Conservation (phyloP, 352 stramenopile species). For the Phytophthora sp. region DNA sequence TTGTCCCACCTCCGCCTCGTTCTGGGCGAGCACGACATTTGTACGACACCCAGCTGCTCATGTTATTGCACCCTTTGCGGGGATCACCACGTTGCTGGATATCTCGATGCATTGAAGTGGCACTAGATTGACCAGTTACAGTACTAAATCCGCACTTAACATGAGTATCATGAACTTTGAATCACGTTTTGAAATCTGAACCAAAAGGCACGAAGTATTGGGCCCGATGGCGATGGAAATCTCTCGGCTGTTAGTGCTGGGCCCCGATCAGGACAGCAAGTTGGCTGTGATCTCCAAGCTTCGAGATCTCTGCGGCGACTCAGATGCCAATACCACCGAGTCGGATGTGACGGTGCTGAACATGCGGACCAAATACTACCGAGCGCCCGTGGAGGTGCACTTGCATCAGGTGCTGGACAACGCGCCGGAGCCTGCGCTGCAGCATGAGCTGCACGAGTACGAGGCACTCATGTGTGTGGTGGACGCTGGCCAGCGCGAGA, state of each 20-base stretch:
- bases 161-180: not conserved
- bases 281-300: slow-evolving; percentile 36
- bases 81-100: too few relatives aligned
- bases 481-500: slow-evolving; percentile 43
- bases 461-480: slow-evolving; percentile 71
- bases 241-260: slow-evolving; percentile 55
- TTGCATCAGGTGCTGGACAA: slow-evolving; percentile 53
- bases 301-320: slow-evolving; percentile 39
- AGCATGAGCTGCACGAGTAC: slow-evolving; percentile 52
- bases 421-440: slow-evolving; percentile 36
- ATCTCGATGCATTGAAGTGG: too few relatives aligned
- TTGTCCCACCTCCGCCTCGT: too few relatives aligned
- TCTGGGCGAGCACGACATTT: too few relatives aligned
- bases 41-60: too few relatives aligned
- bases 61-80: too few relatives aligned
- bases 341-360: slow-evolving; percentile 36
- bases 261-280: slow-evolving; percentile 35
- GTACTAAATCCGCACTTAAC: too few relatives aligned
- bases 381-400: slow-evolving; percentile 59
- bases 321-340: not conserved
- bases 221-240: slow-evolving; percentile 29
- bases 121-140: not conserved
- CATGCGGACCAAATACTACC: slow-evolving; percentile 79
- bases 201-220: slow-evolving; percentile 16
- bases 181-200: slow-evolving; percentile 12